Evolutionary conservation across 805 yeast species (phyloP), one percentile per base, ranked within the genome.

Genomic region (Metschnikowia peoriensis): DNA sequence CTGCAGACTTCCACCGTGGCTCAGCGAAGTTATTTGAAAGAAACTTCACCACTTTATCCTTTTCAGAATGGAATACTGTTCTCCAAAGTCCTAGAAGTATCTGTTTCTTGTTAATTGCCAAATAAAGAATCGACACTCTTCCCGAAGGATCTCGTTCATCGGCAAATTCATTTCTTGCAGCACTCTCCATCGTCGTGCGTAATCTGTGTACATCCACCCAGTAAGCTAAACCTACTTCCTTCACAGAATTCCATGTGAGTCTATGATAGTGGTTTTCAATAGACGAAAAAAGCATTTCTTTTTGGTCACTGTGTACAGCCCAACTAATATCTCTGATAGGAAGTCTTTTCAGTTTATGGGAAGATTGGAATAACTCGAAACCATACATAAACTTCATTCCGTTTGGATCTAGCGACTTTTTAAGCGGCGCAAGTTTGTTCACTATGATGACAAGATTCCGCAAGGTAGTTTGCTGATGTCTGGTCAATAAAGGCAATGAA

Each of bases 391-490:
- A 93, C 50, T 90, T 72, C 7, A 84, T 63, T 0, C 96, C 97
- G 66, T 86, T 86, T 39, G 70, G 68, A 63, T 86, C 93, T 28
- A 84, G 63, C 7, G 77, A 60, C 11, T 68, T 61, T 38, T 74
- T 43, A 41, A 74, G 76, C 47, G 75, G 73, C 12, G 77, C 75
- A 5, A 89, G 77, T 15, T 81, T 82, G 27, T 77, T 73, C 28
- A 88, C 71, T 1, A 91, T 85, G 45, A 81, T 84, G 6, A 89
- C 75, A 2, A 89, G 82, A 14, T 88, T 82, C 1, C 86, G 76
- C 28, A 92, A 75, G 0, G 97, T 90, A 29, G 86, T 83, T 63
- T 92, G 98, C 66, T 92, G 97, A 69, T 92, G 97, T 54, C 97
- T 83, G 0, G 97, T 90, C 29, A 92, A 66, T 55, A 85, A 85